A percentile compares a stretch with the other conserved stretches of the same genome.
Conservation (phyloP, 202 grass and related monocot genomes). For the Hordeum pubiflorum region DNA sequence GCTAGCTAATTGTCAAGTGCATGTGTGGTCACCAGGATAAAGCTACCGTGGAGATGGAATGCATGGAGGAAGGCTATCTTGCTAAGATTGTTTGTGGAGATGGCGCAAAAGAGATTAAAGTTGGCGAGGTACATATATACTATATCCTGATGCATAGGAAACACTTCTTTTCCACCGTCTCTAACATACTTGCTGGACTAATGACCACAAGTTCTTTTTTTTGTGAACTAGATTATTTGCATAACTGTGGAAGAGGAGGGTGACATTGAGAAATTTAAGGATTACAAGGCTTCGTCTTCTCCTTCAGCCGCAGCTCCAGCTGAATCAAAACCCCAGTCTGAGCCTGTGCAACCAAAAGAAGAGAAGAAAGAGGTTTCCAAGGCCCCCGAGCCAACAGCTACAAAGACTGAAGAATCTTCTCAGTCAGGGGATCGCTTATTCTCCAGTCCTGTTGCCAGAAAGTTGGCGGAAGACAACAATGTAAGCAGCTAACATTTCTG, state of each 20-base stretch:
- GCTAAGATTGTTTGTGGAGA: slow-evolving; percentile 87
- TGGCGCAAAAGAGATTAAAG: slow-evolving; percentile 95
- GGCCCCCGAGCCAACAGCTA: slow-evolving; percentile 27
- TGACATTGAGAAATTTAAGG: slow-evolving; percentile 64
- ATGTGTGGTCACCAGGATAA: slow-evolving; percentile 59
- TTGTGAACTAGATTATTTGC: slow-evolving; percentile 38
- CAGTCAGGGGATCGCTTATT: slow-evolving; percentile 45
- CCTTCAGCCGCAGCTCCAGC: slow-evolving; percentile 32
- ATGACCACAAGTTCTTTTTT: background rate
- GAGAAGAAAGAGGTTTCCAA: slow-evolving; percentile 26
- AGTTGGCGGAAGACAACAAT: slow-evolving; percentile 61
- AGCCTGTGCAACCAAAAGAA: slow-evolving; percentile 28
- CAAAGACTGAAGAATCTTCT: slow-evolving; percentile 45
- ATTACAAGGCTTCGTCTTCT: slow-evolving; percentile 47
- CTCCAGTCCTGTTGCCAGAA: slow-evolving; percentile 55
- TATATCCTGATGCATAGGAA: background rate
- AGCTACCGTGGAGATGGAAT: slow-evolving; percentile 96
- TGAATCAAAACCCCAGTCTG: slow-evolving; percentile 30
- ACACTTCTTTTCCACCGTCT: background rate
- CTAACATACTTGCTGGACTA: background rate
- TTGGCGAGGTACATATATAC: slow-evolving; percentile 64
- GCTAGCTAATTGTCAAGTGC: background rate
- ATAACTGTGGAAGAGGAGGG: slow-evolving; percentile 61
- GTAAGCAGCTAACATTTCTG: slow-evolving; percentile 24
- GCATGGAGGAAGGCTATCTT: slow-evolving; percentile 99